Evolutionary conservation across 2,329 filamentous ascomycete genomes (phyloP).

Genomic region (Verticillium klebahnii): DNA sequence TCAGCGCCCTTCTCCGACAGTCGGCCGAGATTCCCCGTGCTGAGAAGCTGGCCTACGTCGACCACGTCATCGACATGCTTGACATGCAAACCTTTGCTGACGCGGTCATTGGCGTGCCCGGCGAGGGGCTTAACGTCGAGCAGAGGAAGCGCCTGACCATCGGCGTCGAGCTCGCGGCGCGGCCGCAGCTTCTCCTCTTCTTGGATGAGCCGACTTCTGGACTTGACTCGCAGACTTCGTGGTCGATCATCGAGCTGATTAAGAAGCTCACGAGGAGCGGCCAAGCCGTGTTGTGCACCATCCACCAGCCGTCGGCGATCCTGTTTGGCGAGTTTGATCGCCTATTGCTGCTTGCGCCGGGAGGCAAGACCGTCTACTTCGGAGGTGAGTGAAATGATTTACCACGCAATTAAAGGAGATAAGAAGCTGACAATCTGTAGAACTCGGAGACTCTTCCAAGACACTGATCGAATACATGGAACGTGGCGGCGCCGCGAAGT

Average conservation of each 20-base stretch:
- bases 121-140: constrained; percentile 45
- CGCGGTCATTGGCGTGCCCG: constrained; percentile 63
- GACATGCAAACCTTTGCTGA: constrained; percentile 60
- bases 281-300: constrained; percentile 40
- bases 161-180: constrained; percentile 70
- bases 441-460: constrained; percentile 33
- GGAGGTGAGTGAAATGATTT: constrained; percentile 34
- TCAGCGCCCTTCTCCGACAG: constrained; percentile 64
- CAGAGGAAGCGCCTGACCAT: constrained; percentile 60
- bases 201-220: constrained; percentile 77
- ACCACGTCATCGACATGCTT: constrained; percentile 21
- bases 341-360: constrained; percentile 48
- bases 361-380: constrained; percentile 56
- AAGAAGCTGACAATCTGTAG: neutral
- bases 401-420: neutral
- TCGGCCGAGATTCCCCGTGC: constrained; percentile 45
- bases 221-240: constrained; percentile 69
- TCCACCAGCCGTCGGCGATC: constrained; percentile 40
- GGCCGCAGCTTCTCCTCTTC: constrained; percentile 67
- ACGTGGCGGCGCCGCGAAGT: constrained; percentile 50
- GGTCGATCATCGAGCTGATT: constrained; percentile 66
- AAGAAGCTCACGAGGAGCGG: constrained; percentile 52
- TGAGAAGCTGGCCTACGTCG: constrained; percentile 20
- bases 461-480: constrained; percentile 55
- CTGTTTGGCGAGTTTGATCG: constrained; percentile 45